These are phyloP conservation scores for Picochlorum sp. DNA, from an alignment of 139 green algal species.

Conservation along the genomic window DNA sequence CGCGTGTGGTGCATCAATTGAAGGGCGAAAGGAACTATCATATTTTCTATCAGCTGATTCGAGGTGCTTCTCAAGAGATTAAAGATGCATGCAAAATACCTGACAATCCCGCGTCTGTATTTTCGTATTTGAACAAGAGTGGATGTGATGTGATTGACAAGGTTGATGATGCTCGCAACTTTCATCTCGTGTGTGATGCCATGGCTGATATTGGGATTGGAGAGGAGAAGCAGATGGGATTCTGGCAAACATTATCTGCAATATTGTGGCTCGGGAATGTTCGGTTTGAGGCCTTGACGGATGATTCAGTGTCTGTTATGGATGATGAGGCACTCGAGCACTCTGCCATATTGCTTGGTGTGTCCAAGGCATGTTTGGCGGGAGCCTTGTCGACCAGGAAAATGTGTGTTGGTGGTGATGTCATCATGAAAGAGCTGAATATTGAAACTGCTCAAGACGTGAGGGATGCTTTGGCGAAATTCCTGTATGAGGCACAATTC, in stretches of 20 bases:
- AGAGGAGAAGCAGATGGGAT: constrained; percentile 32
- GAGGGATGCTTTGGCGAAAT: constrained; percentile 64
- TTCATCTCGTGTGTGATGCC: constrained; percentile 50
- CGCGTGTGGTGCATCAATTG: constrained; percentile 42
- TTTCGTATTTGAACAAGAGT: constrained; percentile 50
- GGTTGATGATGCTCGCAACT: constrained; percentile 64
- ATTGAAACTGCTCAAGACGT: constrained; percentile 47
- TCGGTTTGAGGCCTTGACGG: constrained; percentile 43
- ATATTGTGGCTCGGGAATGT: constrained; percentile 86
- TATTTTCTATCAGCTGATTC: constrained; percentile 88
- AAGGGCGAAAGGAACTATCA: constrained; percentile 80
- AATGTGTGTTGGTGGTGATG: constrained; percentile 49
- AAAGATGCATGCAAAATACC: constrained; percentile 11
- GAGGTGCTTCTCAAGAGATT: constrained; percentile 49
- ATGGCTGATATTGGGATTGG: constrained; percentile 77
- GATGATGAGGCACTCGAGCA: constrained; percentile 20
- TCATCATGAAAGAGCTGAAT: constrained; percentile 49
- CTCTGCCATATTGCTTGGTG: constrained; percentile 35
- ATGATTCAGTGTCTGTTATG: constrained; percentile 5
- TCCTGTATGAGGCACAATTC: constrained; percentile 70
- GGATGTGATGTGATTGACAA: constrained; percentile 55
- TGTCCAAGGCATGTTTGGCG: constrained; percentile 28
- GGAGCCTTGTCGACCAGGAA: constrained; percentile 39
- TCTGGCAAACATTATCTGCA: constrained; percentile 60
- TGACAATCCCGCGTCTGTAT: constrained; percentile 16